Evolutionary conservation across 192 early-diverging fungal species (phyloP), one percentile per base, ranked within the genome.

Genomic region (Chytriomyces sp.): DNA sequence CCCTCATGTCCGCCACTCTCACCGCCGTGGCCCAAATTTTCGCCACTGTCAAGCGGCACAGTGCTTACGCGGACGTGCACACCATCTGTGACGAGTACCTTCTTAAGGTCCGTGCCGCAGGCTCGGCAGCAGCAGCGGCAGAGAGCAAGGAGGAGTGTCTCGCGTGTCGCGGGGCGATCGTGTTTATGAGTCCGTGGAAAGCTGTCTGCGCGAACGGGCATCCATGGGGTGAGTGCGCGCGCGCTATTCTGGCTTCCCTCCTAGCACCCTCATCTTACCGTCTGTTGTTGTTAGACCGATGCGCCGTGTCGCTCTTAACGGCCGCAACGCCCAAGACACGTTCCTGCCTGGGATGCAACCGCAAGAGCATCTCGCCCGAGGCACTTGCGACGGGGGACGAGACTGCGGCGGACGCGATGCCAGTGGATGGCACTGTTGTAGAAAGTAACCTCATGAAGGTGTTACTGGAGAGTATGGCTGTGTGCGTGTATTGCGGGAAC

Each of bases 401-500:
- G n/a, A 34, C 32, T 10, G 14, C 5, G 22, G 34, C 6, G 26
- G 52, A 56, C 2, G 66, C 26, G 19, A n/a, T 49, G 1, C 17
- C 14, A 1, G 17, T n/a, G 22, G 17, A 49, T 0, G 17, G 28
- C n/a, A 53, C n/a, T 0, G 14, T 7, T 2, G 32, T 53, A 17
- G 12, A 39, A 39, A 28, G 22, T 17, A 31, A 28, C 19, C 10
- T 72, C 2, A 72, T 61, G 70, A 39, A 32, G 19, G 22, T 32
- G 10, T 5, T 72, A 39, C 26, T 72, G 2, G n/a, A 17, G 4
- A 14, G 22, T 31, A 61, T 59, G 39, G 61, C 56, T 28, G n/a
- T 64, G 49, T 73, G 72, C 59, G 14, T 63, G 7, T 73, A 73
- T 54, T 73, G 72, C 54, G 72, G 61, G 5, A 73, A 73, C 34